Conservation (phyloP, 306 rosid genomes). For the Parietaria judaica region DNA sequence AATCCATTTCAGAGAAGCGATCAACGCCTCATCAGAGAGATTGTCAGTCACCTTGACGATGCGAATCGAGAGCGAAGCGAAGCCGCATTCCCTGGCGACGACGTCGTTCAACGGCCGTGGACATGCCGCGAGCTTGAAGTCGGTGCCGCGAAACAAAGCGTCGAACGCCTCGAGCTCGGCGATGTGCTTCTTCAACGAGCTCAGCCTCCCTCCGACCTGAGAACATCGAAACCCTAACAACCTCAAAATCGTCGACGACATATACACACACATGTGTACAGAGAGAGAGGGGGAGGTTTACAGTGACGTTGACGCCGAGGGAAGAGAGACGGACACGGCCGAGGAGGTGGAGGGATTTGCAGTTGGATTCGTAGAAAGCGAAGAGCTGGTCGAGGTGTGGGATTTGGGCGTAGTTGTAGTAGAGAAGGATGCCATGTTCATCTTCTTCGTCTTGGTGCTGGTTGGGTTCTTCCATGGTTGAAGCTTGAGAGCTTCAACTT, state of each 20-base stretch:
- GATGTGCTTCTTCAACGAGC: constrained; percentile 57
- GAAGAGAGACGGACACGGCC: constrained; percentile 88
- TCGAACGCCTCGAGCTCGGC: constrained; percentile 32
- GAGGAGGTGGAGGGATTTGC: constrained; percentile 60
- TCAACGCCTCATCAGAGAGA: not conserved
- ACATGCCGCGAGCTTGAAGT: constrained; percentile 83
- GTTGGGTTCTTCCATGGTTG: constrained; percentile 16
- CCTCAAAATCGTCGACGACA: not conserved
- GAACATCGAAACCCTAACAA: not conserved
- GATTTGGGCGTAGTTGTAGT: constrained; percentile 54
- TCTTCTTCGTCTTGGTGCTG: constrained; percentile 21
- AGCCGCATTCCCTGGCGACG: constrained; percentile 72
- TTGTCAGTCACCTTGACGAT: constrained; percentile 47
- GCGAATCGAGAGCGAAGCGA: constrained; percentile 78
- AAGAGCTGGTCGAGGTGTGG: constrained; percentile 47
- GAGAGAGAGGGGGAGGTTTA: constrained; percentile 7
- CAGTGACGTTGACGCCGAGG: constrained; percentile 86
- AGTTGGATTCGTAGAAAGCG: constrained; percentile 62
- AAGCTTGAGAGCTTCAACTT: constrained; percentile 1
- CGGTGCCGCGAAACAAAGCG: constrained; percentile 54
- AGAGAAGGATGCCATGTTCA: constrained; percentile 61
- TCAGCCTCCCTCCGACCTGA: constrained; percentile 70
- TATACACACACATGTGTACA: not conserved
- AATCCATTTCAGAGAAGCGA: not conserved
- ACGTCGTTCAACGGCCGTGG: constrained; percentile 43